A percentile compares a stretch with the other conserved stretches of the same genome.
Conservation (phyloP, 2,329 filamentous ascomycete species). For the Ophiosphaerella korrae region DNA sequence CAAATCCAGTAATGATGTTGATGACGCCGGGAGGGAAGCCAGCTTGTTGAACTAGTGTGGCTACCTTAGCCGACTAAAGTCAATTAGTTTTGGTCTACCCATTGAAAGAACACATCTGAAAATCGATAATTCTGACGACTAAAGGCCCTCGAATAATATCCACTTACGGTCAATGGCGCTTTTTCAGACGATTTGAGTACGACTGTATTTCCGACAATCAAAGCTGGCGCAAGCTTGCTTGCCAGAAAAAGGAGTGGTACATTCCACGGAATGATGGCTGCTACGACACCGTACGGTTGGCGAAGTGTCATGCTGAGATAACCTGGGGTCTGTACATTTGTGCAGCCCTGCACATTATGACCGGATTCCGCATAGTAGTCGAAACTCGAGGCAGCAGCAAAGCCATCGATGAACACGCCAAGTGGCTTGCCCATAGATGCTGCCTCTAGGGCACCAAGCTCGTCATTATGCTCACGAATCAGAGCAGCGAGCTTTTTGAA, state of each 20-base stretch:
- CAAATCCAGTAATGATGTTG: constrained; percentile 80
- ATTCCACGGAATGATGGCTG: constrained; percentile 74
- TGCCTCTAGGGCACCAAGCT: constrained; percentile 79
- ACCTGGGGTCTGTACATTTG: constrained; percentile 57
- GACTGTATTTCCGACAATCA: constrained; percentile 42
- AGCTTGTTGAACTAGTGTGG: constrained; percentile 75
- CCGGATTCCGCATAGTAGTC: constrained; percentile 75
- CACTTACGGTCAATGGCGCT: constrained; percentile 75
- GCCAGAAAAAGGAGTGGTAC: constrained; percentile 35
- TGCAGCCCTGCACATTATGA: constrained; percentile 81
- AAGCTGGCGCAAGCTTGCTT: constrained; percentile 34
- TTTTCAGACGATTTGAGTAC: constrained; percentile 43
- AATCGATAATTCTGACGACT: neutral
- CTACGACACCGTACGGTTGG: constrained; percentile 78
- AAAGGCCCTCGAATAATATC: constrained; percentile 12
- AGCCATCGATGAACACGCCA: constrained; percentile 77
- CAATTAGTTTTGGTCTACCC: constrained; percentile 55
- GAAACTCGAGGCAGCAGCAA: constrained; percentile 77
- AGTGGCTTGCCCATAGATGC: constrained; percentile 86
- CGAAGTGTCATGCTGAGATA: constrained; percentile 70
- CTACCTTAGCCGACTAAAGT: constrained; percentile 78
- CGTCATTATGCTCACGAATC: constrained; percentile 80
- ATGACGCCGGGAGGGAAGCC: constrained; percentile 81
- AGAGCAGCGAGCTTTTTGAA: constrained; percentile 70
- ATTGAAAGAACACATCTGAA: neutral